These are phyloP conservation scores for Chlorella sp. DNA, from an alignment of 139 green algal species.

Conservation along the genomic window DNA sequence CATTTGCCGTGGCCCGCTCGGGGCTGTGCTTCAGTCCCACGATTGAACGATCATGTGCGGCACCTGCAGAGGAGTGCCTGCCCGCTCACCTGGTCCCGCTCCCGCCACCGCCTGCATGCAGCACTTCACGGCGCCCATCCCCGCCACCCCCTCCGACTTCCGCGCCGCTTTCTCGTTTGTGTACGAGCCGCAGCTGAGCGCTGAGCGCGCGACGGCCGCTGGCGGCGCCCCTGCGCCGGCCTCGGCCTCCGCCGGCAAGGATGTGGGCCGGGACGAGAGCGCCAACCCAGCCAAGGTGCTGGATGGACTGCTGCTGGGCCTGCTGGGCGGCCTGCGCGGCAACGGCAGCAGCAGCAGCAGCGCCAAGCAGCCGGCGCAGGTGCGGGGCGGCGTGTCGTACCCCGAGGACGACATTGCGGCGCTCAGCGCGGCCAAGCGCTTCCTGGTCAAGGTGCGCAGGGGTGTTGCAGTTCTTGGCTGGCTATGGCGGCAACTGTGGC, in stretches of 20 bases:
- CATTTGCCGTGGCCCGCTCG: too few species aligned
- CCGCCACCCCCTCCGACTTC: conserved; percentile 49
- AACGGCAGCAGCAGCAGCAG: background rate
- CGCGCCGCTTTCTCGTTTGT: conserved; percentile 54
- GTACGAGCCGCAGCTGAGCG: conserved; percentile 40
- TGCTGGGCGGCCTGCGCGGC: conserved; percentile 29
- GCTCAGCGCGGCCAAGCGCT: conserved; percentile 40
- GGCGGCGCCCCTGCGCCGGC: too few species aligned
- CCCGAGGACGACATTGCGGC: conserved; percentile 53
- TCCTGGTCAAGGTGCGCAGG: conserved; percentile 34
- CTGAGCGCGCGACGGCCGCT: conserved; percentile 1
- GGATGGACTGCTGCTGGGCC: conserved; percentile 10
- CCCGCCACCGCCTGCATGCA: background rate
- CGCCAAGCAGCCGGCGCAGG: background rate
- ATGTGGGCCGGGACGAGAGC: background rate
- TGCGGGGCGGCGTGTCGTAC: conserved; percentile 6
- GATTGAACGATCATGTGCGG: too few species aligned
- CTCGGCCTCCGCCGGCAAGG: background rate
- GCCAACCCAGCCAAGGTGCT: conserved; percentile 23
- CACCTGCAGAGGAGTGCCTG: too few species aligned
- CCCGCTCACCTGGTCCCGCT: background rate
- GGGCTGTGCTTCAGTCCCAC: too few species aligned
- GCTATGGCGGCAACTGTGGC: too few species aligned
- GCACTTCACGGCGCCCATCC: conserved; percentile 89
- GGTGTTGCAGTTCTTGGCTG: too few species aligned